phyloP scores from a whole-genome alignment of 805 yeast genomes.

The Wickerhamiella kazuoi region DNA sequence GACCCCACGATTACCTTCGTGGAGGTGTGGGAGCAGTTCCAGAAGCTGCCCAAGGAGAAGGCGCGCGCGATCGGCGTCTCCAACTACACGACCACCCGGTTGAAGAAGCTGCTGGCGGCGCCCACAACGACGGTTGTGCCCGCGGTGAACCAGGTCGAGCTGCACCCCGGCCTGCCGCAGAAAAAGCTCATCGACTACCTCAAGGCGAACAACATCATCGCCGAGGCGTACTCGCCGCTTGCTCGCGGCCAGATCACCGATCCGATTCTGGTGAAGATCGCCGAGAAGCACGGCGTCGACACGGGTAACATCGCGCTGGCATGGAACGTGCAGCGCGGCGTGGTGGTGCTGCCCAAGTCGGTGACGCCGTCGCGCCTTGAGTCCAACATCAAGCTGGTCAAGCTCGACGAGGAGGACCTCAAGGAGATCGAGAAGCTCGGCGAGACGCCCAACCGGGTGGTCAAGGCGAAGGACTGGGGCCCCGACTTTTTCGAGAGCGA shows the following conservation, averaged over 20 bases:
- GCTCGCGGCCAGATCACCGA: conserved; percentile 39
- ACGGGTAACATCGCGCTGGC: conserved; percentile 43
- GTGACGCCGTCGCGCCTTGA: conserved; percentile 43
- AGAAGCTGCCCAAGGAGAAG: conserved; percentile 34
- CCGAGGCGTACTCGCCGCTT: conserved; percentile 65
- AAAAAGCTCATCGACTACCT: conserved; percentile 37
- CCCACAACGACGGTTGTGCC: conserved; percentile 37
- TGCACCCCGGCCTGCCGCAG: conserved; percentile 58
- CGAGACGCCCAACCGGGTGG: conserved; percentile 4
- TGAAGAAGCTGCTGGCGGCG: conserved; percentile 29
- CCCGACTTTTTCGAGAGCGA: background rate
- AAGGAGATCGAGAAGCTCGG: conserved; percentile 18
- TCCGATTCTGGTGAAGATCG: conserved; percentile 35
- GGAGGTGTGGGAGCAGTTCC: conserved; percentile 41
- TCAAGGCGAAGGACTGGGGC: background rate
- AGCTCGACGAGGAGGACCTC: conserved; percentile 28
- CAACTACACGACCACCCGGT: conserved; percentile 37
- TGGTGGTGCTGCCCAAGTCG: conserved; percentile 52
- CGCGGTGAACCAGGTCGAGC: conserved; percentile 54
- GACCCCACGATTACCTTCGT: conserved; percentile 27
- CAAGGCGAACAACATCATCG: conserved; percentile 31
- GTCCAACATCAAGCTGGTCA: conserved; percentile 24
- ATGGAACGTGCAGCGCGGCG: conserved; percentile 45
- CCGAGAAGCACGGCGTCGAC: conserved; percentile 35
- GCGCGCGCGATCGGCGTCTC: conserved; percentile 56